Evolutionary conservation across 2,329 filamentous ascomycete species (phyloP), one percentile per base, ranked within the genome.

Genomic region (Emydomyces testavorans): DNA sequence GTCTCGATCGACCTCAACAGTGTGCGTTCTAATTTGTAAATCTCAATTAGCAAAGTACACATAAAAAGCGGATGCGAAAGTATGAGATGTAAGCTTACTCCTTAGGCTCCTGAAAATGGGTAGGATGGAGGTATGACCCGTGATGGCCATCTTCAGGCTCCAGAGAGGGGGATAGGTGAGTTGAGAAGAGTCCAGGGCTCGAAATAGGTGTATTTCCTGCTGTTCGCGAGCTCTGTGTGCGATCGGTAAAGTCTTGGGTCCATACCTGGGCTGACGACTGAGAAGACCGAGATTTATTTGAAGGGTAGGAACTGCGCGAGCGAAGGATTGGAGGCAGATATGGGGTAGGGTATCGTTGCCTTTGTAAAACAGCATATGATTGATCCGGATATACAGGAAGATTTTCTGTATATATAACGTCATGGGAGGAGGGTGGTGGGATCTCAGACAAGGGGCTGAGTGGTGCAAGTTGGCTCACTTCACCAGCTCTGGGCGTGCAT

Each of bases 1-100:
- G 65, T 96, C 88, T 53, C 89, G 82, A 60, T 96, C 90, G 57
- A 95, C 86, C 59, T 89, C 82, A 46, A 86, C 89, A 53, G 89
- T 87, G 67, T 94, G 85, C 7, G 90, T 95, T 68, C 82, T 85
- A 54, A 16, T 28, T 48, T 37, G 44, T 24, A n/a, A 43, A 37
- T 38, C 13, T 6, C n/a, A 29, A 37, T 24, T 4, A 49, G 36
- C 44, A 10, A 46, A 56, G 37, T 52, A 46, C 38, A 2, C 29
- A 13, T n/a, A 36, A 15, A 21, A 45, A 35, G 42, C 39, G 11
- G 16, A 18, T 23, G 23, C 49, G 50, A 49, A 35, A 32, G 18
- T 16, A 40, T 39, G 47, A 46, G 21, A 26, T n/a, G n/a, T 6
- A 23, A 34, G 56, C 80, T 74, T 73, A 85, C 81, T 88, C 84